These are phyloP conservation scores for Boletus subparvulus DNA, from an alignment of 768 basidiomycete genomes.

Conservation along the genomic window DNA sequence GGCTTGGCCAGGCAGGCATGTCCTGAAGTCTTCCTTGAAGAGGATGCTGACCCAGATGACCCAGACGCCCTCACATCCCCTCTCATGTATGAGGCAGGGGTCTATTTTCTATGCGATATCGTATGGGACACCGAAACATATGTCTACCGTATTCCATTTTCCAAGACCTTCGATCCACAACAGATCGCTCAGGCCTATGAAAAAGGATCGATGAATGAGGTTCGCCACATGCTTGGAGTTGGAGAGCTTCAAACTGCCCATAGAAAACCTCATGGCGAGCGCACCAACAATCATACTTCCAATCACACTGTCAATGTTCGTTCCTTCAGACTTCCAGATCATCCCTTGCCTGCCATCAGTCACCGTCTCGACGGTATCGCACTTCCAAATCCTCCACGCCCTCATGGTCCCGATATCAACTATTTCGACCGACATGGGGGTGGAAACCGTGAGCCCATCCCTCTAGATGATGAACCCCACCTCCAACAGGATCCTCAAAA, in stretches of 20 bases:
- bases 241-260: not conserved
- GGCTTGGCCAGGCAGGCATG: not conserved
- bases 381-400: not conserved
- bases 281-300: not conserved
- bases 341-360: not conserved
- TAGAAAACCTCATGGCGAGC: not conserved
- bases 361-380: not conserved
- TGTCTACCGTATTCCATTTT: not conserved
- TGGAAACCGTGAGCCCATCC: not conserved
- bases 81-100: slow-evolving; percentile 7
- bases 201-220: not conserved
- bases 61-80: not conserved
- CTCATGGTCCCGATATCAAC: slow-evolving; percentile 4
- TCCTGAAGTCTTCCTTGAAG: not conserved
- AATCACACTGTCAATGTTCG: not conserved
- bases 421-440: slow-evolving; percentile 1
- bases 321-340: not conserved
- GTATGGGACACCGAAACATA: not conserved
- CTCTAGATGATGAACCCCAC: not conserved
- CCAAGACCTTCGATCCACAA: not conserved
- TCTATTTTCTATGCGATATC: slow-evolving; percentile 3
- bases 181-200: not conserved
- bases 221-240: not conserved
- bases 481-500: accelerated
- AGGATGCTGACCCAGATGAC: not conserved